Base-by-base conservation (phyloP, 2,329 filamentous ascomycete genomes). In the Ophiostoma quercus region DNA sequence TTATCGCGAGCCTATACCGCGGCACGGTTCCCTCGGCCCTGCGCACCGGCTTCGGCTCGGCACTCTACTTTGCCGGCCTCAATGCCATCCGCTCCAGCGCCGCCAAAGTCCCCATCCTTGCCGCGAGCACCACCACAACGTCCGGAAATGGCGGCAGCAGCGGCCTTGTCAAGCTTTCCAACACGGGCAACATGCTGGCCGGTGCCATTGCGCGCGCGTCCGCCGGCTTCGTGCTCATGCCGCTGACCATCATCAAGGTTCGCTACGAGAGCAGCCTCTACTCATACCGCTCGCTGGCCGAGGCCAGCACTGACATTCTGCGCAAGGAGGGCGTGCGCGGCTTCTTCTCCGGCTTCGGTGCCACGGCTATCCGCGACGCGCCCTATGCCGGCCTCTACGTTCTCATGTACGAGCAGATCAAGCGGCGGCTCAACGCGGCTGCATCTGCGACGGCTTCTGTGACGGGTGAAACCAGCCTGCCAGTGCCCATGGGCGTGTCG, bases 341-440 rank as follows among this genome's bases (percentile, higher is more conserved):
- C 0, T 96, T 99, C 79, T 98, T 98, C 76, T 88, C 91, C 0
- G 95, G 95, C 1, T 97, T 96, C 76, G 95, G 95, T 60, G 95
- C 94, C 1, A 99, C 95, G 0, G 92, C 95, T 0, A 87, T 96
- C 37, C 86, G 95, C 65, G 95, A 99, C 79, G 95, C 94, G n/a
- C 95, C 95, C 0, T 98, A 98, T 77, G 95, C 95, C 0, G 95
- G 95, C 0, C 83, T 97, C 19, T 99, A 99, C 77, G 92, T 99
- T 0, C 82, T 97, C 8, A 91, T 97, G 75, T 99, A 99, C 79
- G 95, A 99, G 80, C 86, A 92, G 76, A 84, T 88, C 70, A 96
- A 96, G 80, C 85, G 83, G 67, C 81, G 83, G 16, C 81, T 95
- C 16, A 82, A 82, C 68, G 71, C 19, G 62, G 66, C 39, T 29